These are phyloP conservation scores for Penicillium brasilianum DNA, from an alignment of 2,329 filamentous ascomycete genomes.

Conservation along the genomic window DNA sequence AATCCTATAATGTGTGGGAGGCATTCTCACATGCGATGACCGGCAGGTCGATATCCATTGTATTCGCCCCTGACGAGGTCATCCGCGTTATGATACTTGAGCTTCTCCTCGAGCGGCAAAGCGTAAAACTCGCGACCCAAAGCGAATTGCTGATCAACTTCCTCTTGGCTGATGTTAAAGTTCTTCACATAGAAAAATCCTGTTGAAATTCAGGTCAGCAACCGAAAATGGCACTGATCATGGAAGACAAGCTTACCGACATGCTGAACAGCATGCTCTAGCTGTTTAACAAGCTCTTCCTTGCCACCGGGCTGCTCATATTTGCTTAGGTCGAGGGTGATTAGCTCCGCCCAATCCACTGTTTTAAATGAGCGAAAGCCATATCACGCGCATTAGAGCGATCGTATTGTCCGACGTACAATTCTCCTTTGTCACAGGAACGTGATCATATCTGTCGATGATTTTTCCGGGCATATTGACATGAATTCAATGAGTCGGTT, in stretches of 20 bases:
- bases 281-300: conserved; percentile 58
- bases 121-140: conserved; percentile 64
- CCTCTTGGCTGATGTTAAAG: conserved; percentile 64
- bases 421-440: conserved; percentile 54
- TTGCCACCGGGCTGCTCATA: conserved; percentile 62
- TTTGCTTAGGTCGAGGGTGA: conserved; percentile 61
- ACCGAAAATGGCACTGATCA: not conserved
- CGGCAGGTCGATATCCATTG: conserved; percentile 61
- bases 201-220: not conserved
- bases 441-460: conserved; percentile 51
- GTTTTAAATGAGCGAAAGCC: conserved; percentile 10
- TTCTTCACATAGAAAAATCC: conserved; percentile 69
- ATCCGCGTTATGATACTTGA: conserved; percentile 56
- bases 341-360: conserved; percentile 60
- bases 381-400: conserved; percentile 11
- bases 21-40: conserved; percentile 41
- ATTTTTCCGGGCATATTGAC: conserved; percentile 34
- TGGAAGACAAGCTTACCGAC: conserved; percentile 38
- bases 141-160: conserved; percentile 66
- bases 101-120: conserved; percentile 63
- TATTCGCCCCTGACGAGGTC: conserved; percentile 60
- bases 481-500: not conserved
- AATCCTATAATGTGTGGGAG: conserved; percentile 7
- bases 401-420: conserved; percentile 19
- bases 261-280: conserved; percentile 59